Conservation (phyloP, 1,139 yeast species). For the Geotrichum carabidarum region DNA sequence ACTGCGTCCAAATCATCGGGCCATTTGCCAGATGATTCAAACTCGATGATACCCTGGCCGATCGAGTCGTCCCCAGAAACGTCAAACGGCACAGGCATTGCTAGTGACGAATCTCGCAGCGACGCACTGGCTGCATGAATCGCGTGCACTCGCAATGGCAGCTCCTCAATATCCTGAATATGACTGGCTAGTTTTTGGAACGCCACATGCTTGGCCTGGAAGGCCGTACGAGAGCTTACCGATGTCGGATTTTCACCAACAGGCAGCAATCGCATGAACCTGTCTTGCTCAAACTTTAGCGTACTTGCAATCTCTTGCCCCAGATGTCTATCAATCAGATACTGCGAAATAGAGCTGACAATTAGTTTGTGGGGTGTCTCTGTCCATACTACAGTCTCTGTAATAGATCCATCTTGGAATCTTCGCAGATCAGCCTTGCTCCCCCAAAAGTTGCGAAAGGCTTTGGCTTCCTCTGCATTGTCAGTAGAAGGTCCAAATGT, state of each 20-base stretch:
- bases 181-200: slow-evolving; percentile 62
- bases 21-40: slow-evolving; percentile 90
- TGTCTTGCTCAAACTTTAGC: slow-evolving; percentile 23
- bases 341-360: slow-evolving; percentile 59
- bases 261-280: slow-evolving; percentile 41
- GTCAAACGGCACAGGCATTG: slow-evolving; percentile 82
- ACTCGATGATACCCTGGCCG: slow-evolving; percentile 75
- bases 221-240: slow-evolving; percentile 49
- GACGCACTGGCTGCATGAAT: slow-evolving; percentile 65
- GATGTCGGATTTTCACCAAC: slow-evolving; percentile 19
- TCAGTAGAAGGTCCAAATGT: slow-evolving; percentile 76
- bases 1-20: slow-evolving; percentile 84
- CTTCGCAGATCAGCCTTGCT: slow-evolving; percentile 75
- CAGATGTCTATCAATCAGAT: slow-evolving; percentile 59
- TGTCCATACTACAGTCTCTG: slow-evolving; percentile 84
- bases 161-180: slow-evolving; percentile 45
- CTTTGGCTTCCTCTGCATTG: slow-evolving; percentile 43
- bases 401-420: slow-evolving; percentile 78
- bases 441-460: slow-evolving; percentile 89
- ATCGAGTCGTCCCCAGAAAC: slow-evolving; percentile 67
- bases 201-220: slow-evolving; percentile 53
- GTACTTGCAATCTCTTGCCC: slow-evolving; percentile 35
- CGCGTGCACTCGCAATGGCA: slow-evolving; percentile 71
- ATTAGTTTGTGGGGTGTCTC: slow-evolving; percentile 55
- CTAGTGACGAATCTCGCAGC: slow-evolving; percentile 65